These are phyloP conservation scores for Cicer pinnatifidum DNA, from an alignment of 306 rosid species.

Conservation along the genomic window DNA sequence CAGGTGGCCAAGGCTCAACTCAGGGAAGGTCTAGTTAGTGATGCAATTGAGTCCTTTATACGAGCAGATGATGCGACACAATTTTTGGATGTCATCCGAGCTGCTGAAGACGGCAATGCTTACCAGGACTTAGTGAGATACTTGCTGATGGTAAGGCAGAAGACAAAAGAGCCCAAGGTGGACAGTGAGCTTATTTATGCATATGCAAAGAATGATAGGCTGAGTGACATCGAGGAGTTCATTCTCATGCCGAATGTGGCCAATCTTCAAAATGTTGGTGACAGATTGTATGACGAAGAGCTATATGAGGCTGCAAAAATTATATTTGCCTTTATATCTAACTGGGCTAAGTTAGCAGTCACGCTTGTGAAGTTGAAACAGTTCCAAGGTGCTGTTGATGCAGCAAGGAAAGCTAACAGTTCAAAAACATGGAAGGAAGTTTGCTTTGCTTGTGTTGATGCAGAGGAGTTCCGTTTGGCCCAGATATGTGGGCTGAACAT, in stretches of 20 bases:
- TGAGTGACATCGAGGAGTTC: constrained; percentile 94
- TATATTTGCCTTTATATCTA: constrained; percentile 89
- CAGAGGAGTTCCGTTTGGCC: constrained; percentile 99
- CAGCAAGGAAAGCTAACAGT: constrained; percentile 99
- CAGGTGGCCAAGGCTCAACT: constrained; percentile 99
- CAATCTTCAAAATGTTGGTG: constrained; percentile 96
- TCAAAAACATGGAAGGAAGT: constrained; percentile 99
- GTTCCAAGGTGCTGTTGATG: constrained; percentile 99
- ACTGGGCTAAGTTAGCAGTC: constrained; percentile 97
- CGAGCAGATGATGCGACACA: constrained; percentile 95
- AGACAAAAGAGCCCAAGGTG: constrained; percentile 92
- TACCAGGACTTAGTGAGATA: constrained; percentile 93
- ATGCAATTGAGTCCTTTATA: constrained; percentile 96
- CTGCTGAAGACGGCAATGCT: constrained; percentile 77
- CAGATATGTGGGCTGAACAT: constrained; percentile 99
- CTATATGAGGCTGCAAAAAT: constrained; percentile 97
- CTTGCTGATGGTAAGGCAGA: constrained; percentile 98
- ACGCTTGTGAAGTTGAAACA: constrained; percentile 93
- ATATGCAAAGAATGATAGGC: constrained; percentile 94
- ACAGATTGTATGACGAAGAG: constrained; percentile 90
- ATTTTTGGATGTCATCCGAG: constrained; percentile 91
- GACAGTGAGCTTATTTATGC: constrained; percentile 99
- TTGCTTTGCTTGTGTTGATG: constrained; percentile 99
- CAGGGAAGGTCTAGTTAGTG: constrained; percentile 94
- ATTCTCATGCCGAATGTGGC: constrained; percentile 99